Base-by-base conservation (phyloP, 805 yeast genomes). In the Saccharomycopsis schoenii region DNA sequence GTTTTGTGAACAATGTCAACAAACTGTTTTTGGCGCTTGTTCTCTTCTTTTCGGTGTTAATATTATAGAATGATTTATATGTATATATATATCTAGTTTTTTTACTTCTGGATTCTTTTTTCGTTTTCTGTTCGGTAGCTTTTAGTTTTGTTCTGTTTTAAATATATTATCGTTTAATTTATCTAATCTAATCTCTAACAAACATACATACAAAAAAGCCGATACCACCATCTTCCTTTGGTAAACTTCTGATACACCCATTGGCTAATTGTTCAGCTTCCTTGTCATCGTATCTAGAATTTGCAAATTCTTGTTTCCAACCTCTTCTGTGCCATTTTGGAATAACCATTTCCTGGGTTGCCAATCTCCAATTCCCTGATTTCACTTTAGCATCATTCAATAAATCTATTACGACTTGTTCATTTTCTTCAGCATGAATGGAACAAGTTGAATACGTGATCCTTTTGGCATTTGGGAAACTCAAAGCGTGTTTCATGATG, bases 161-260 rank as follows among this genome's bases (percentile, higher is more conserved):
- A n/a, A n/a, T 39, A 24, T 60, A 36, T 51, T 34, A 21, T 55
- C 4, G 34, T 19, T 40, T 55, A 55, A 40, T 43, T 15, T 21
- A 17, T 25, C 24, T 6, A 9, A 29, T 36, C 25, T 24, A 50
- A 19, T 58, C 60, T 61, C 87, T 79, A 65, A 88, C 88, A 70
- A 94, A 93, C 61, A 94, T 85, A 1, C 92, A 98, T 0, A 97
- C 98, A 73, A 94, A 94, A 70, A 94, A 94, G 0, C 99, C 99
- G 67, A 94, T 94, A n/a, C 99, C 99, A 37, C 98, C 99, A 71
- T 94, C 99, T 54, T 81, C 86, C 64, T 83, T 85, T 0, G 97
- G 97, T 52, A 84, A 73, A 0, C 92, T 87, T 66, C 99, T 78
- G 0, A 94, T 84, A 73, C 97, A 92, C 0, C 94, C 93, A 1